Conservation (phyloP, 1,284 basidiomycete genomes). For the Ustilago xerochloae region DNA sequence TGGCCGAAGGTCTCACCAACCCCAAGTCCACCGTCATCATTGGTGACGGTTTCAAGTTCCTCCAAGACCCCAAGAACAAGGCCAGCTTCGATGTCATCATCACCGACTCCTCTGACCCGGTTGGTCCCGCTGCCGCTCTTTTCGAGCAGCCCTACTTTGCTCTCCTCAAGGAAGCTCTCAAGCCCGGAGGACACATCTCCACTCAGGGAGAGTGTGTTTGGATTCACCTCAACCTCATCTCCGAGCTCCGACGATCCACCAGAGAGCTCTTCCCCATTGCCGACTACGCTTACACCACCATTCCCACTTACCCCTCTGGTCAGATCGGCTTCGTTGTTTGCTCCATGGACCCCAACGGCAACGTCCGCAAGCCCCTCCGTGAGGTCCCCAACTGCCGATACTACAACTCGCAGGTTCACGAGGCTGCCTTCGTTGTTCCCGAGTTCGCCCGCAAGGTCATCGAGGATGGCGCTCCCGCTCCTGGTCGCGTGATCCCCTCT, state of each 20-base stretch:
- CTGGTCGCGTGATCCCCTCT: conserved; percentile 68
- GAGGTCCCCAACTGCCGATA: conserved; percentile 76
- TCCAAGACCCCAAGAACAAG: conserved; percentile 85
- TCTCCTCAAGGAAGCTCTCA: conserved; percentile 87
- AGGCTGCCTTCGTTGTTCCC: conserved; percentile 86
- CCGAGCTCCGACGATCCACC: conserved; percentile 80
- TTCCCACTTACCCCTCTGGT: conserved; percentile 96
- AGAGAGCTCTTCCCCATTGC: conserved; percentile 82
- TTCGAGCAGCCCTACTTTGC: conserved; percentile 99
- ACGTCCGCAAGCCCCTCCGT: conserved; percentile 72
- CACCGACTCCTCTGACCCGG: conserved; percentile 96
- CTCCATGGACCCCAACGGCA: conserved; percentile 74
- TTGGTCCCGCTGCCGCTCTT: conserved; percentile 91
- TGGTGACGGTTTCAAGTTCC: conserved; percentile 97
- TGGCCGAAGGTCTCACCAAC: conserved; percentile 86
- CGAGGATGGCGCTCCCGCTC: conserved; percentile 63
- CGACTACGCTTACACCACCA: conserved; percentile 95
- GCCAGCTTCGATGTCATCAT: conserved; percentile 91
- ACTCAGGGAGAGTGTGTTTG: conserved; percentile 97
- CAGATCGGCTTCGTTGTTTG: conserved; percentile 96
- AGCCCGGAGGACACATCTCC: conserved; percentile 90
- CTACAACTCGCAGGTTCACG: conserved; percentile 87
- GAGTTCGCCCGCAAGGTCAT: conserved; percentile 80
- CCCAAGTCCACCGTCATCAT: conserved; percentile 88
- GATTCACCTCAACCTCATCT: conserved; percentile 91